phyloP scores from a whole-genome alignment of 2,329 filamentous ascomycete genomes.

The Sordariomycetes sp. region DNA sequence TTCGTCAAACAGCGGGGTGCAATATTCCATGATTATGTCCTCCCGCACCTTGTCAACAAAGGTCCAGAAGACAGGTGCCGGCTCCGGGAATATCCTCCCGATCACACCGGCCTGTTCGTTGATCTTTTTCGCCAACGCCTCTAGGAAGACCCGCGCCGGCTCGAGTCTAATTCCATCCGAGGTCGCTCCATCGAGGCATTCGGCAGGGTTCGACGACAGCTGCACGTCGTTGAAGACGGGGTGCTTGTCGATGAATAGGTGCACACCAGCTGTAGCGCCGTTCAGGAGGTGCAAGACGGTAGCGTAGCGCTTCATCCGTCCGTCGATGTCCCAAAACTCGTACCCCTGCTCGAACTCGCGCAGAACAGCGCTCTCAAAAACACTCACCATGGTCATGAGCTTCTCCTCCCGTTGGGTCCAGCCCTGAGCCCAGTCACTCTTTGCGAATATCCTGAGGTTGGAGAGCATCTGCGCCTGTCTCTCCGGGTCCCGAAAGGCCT shows the following conservation, averaged over 20 bases:
- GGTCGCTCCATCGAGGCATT: conserved; percentile 64
- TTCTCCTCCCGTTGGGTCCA: conserved; percentile 62
- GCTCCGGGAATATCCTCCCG: conserved; percentile 67
- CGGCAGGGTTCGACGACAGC: conserved; percentile 57
- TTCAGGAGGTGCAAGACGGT: conserved; percentile 76
- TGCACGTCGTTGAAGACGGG: conserved; percentile 68
- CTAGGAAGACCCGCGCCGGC: conserved; percentile 75
- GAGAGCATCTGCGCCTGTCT: conserved; percentile 83
- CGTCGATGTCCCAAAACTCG: conserved; percentile 78
- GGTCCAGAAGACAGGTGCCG: conserved; percentile 59
- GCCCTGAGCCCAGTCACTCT: conserved; percentile 70
- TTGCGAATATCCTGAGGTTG: conserved; percentile 68
- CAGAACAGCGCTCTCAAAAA: conserved; percentile 85
- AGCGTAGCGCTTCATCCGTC: conserved; percentile 80
- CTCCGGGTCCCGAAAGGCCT: conserved; percentile 77
- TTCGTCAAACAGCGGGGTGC: conserved; percentile 79
- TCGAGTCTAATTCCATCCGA: conserved; percentile 64
- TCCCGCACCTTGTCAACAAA: conserved; percentile 77
- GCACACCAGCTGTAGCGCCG: conserved; percentile 65
- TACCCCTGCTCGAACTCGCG: conserved; percentile 91
- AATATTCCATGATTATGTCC: conserved; percentile 77
- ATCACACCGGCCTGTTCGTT: conserved; percentile 78
- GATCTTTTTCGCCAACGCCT: conserved; percentile 59
- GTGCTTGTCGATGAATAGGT: conserved; percentile 83
- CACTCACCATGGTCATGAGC: conserved; percentile 60